Evolutionary conservation across 176 grass and related monocot species (phyloP).

Genomic region (Poa pratensis): DNA sequence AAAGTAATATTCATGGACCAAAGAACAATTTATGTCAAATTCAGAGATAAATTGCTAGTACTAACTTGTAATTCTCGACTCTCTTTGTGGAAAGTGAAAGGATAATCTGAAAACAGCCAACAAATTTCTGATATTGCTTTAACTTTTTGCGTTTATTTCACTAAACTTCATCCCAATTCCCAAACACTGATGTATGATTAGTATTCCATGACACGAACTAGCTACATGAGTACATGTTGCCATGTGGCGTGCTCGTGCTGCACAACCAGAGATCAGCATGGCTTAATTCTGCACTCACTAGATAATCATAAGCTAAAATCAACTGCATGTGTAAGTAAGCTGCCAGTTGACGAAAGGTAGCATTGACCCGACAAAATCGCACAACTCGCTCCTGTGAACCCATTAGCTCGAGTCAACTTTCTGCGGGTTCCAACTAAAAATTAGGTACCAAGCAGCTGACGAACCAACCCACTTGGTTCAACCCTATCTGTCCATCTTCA

Average conservation of each 20-base stretch:
- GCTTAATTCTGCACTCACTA: background rate
- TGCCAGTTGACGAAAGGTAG: constrained; percentile 9
- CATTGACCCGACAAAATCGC: background rate
- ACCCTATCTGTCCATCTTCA: background rate
- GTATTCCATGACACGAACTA: no score
- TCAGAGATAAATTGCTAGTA: background rate
- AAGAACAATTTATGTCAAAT: background rate
- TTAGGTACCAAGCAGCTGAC: background rate
- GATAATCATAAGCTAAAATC: background rate
- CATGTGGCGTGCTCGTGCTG: background rate
- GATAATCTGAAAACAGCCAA: background rate
- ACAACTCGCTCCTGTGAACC: constrained; percentile 6
- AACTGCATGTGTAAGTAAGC: background rate
- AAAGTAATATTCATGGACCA: background rate
- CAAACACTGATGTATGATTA: no score
- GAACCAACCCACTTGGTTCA: background rate
- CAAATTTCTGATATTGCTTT: no score
- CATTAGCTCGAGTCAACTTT: constrained; percentile 14
- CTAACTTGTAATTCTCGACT: background rate
- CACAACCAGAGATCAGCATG: no score
- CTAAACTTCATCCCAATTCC: background rate
- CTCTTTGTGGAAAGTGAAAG: background rate
- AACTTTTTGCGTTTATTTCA: no score
- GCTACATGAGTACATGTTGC: background rate
- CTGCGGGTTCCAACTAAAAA: constrained; percentile 3